Percentiles rank a stretch among this genome's conserved stretches.
Evolutionary conservation across 1,139 yeast species (phyloP).

Genomic region (Candida gigantensis): DNA sequence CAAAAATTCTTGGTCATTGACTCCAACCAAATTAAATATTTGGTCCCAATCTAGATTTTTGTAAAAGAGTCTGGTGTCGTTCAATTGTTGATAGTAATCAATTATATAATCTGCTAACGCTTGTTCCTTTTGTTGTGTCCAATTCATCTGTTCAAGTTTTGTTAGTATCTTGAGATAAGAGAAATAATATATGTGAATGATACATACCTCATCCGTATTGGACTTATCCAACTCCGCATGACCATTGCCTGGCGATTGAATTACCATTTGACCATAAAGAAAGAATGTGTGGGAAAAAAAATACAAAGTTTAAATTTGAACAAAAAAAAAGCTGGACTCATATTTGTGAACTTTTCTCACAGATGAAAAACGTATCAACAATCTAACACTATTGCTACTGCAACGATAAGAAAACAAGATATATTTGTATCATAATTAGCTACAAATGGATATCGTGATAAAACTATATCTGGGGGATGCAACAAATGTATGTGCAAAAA

Average conservation of each 20-base stretch:
- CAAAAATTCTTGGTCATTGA: conserved; percentile 21
- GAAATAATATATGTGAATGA: not conserved
- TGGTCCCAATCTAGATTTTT: conserved; percentile 21
- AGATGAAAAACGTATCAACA: too few relatives aligned
- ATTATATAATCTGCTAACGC: conserved; percentile 19
- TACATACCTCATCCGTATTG: conserved; percentile 5
- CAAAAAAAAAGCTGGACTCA: too few relatives aligned
- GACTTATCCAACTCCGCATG: not conserved
- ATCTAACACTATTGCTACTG: too few relatives aligned
- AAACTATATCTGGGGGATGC: too few relatives aligned
- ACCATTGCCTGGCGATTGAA: conserved; percentile 2
- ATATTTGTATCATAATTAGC: too few relatives aligned
- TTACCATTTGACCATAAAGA: too few relatives aligned
- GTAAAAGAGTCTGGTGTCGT: conserved; percentile 20
- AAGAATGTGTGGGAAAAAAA: too few relatives aligned
- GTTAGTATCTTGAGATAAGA: not conserved
- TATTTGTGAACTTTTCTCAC: too few relatives aligned
- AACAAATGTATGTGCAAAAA: too few relatives aligned
- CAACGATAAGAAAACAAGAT: too few relatives aligned
- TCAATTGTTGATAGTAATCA: conserved; percentile 12
- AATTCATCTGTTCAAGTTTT: conserved; percentile 16
- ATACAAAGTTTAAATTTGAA: not conserved
- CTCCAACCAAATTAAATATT: conserved; percentile 16
- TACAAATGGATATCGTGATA: too few relatives aligned
- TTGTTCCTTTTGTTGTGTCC: conserved; percentile 22